Evolutionary conservation across 2,329 filamentous ascomycete genomes (phyloP), one percentile per base, ranked within the genome.

Genomic region (Neurospora sp.): DNA sequence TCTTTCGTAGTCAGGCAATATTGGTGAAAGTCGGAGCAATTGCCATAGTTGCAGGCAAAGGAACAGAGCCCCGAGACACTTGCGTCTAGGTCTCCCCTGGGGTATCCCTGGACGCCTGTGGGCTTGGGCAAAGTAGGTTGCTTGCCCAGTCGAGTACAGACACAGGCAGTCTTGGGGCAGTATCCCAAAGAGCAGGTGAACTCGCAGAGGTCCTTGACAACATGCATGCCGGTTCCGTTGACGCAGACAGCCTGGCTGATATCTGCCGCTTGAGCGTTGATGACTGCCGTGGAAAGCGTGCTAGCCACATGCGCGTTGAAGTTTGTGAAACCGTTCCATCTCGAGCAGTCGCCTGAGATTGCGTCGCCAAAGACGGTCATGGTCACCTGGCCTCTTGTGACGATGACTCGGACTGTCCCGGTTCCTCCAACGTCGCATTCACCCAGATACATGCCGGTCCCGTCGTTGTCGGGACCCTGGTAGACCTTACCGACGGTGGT

Each of bases 251-350:
- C 66, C 4, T 28, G 11, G 62, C 72, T n/a, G 70, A 66, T 15
- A 67, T 23, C n/a, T 38, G 13, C n/a, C 66, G 36, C 38, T 66
- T 36, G 19, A 13, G 62, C 19, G 23, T 68, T 62, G 42, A 40
- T 33, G 15, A 62, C 38, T 6, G 46, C 46, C n/a, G 39, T 66
- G 8, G 73, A 8, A 3, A 17, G 1, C 40, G 6, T 71, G 67
- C 71, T 76, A 23, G 77, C 78, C 15, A 81, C 79, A 75, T 76
- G 79, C 4, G 80, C 76, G 73, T 81, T 81, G 72, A 74, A 80
- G 73, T 81, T 81, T 15, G 74, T 75, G 66, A 77, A 71, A 15
- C 71, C 72, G 33, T 71, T 66, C 42, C 33, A 33, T 33, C 33
- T 33, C 5, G 33, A 33, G 33, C 33, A 33, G 33, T 33, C 33